Base-by-base conservation (phyloP, 441 rosid genomes). In the Omphalea diandra region DNA sequence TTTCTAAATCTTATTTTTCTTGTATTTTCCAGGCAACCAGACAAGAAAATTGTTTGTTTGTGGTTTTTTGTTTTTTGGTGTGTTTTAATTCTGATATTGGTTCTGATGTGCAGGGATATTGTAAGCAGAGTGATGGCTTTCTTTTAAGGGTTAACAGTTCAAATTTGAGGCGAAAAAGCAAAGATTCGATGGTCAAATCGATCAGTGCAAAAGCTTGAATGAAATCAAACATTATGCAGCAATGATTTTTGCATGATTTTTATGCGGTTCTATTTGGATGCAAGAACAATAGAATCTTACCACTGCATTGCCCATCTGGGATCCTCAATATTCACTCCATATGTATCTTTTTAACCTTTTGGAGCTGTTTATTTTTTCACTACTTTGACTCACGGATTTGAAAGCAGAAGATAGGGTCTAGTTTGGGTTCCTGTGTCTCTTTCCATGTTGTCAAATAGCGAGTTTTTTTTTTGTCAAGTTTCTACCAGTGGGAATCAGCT, bases 341-440 rank as follows among this genome's bases (percentile, higher is more conserved):
- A 65, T 5, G n/a, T n/a, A n/a, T n/a, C n/a, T 69, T 36, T 57
- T 67, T 70, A 68, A 46, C 31, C 67, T 55, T 46, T 68, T 63
- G 70, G 64, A 63, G 72, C 69, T 71, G 82, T 82, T 61, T 50
- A n/a, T n/a, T n/a, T 65, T 76, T 74, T 74, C 75, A 76, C 71
- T 61, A 73, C 24, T 67, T 82, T 83, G 87, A 72, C 81, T 72
- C 46, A 0, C 5, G 74, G 81, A 75, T 82, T 86, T 78, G 79
- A 77, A 82, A 65, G 65, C 50, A 33, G 62, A 60, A 60, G 31
- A 59, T 58, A 32, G 60, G 74, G 56, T 65, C 67, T 64, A 38
- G 67, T 60, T 67, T 33, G 53, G 10, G n/a, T n/a, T 73, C 69
- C 59, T 2, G 18, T 74, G 78, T 74, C 62, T 18, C 49, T 72